Evolutionary conservation across 176 grass and related monocot genomes (phyloP).

Genomic region (Olyra latifolia): DNA sequence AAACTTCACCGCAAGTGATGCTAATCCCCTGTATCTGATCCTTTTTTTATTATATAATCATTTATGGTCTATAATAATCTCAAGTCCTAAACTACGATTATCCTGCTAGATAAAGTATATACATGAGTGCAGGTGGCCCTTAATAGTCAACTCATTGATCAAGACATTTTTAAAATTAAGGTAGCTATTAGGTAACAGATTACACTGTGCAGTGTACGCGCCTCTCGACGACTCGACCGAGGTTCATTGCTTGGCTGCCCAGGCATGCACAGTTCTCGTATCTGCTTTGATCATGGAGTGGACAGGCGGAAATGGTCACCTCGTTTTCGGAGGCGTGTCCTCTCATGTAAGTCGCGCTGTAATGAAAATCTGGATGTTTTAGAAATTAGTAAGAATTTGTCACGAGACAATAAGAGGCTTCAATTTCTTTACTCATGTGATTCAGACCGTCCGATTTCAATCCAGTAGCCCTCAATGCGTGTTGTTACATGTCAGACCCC

Average conservation of each 20-base stretch:
- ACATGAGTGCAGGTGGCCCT: background rate
- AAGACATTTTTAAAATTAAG: background rate
- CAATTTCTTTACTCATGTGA: no score
- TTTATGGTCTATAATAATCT: background rate
- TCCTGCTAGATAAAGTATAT: slow-evolving; percentile 18
- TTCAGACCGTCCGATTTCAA: no score
- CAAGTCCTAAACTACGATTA: slow-evolving; percentile 37
- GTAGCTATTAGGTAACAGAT: background rate
- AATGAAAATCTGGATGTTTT: no score
- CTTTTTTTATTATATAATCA: background rate
- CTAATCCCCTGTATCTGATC: slow-evolving; percentile 19
- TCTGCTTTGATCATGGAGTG: background rate
- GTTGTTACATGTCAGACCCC: no score
- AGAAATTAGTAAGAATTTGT: no score
- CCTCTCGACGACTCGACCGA: background rate
- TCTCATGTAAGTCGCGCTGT: no score
- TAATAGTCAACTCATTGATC: slow-evolving; percentile 22
- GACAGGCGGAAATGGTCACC: background rate
- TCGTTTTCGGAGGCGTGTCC: no score
- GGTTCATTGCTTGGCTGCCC: background rate
- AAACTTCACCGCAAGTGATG: background rate
- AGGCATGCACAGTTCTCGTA: no score
- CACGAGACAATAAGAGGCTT: no score
- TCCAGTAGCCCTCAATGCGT: no score
- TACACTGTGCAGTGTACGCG: background rate